Evolutionary conservation across 2,329 filamentous ascomycete genomes (phyloP), one percentile per base, ranked within the genome.

Genomic region (Microcyclospora pomicola): DNA sequence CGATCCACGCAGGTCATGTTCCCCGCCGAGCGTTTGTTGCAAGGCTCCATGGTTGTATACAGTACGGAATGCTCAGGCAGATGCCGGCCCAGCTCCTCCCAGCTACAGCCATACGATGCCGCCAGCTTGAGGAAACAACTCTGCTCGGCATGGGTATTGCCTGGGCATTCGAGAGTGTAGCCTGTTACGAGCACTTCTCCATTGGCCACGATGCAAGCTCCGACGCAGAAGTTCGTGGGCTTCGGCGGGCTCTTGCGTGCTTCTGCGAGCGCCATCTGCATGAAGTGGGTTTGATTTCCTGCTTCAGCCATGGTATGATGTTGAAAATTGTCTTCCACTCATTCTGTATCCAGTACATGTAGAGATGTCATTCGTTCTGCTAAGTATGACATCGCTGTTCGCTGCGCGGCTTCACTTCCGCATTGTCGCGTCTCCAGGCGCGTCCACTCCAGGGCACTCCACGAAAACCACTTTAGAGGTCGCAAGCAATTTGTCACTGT

Each of bases 61-160:
- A 98, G 70, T 3, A 74, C 69, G 2, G 72, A 64, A 1, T 72
- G 62, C 27, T 68, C 60, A 0, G 73, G 68, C 6, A 80, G 51
- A 11, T 67, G 59, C 13, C 64, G 53, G 11, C 60, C 61, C 4
- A 85, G 67, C 0, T 61, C 55, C 37, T 73, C 71, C 46, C 81
- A 77, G 0, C 67, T 44, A 29, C 48, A 51, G 14, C 45, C 47
- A 45, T 60, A 56, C 30, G 40, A 42, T 35, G 50, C 34, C 10
- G 63, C 62, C 45, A 78, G 71, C 59, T 98, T 96, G 35, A 78
- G 62, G 40, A 98, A 71, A 54, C 85, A 93, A 59, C 81, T 88
- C 63, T 98, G 86, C 58, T 98, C 91, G 3, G 91, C 91, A 55
- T 98, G 91, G 0, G 91, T 96, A 63, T 98, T 98, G 31, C 88